Evolutionary conservation across 345 rosid genomes (phyloP), one percentile per base, ranked within the genome.

Genomic region (Salix caprea): DNA sequence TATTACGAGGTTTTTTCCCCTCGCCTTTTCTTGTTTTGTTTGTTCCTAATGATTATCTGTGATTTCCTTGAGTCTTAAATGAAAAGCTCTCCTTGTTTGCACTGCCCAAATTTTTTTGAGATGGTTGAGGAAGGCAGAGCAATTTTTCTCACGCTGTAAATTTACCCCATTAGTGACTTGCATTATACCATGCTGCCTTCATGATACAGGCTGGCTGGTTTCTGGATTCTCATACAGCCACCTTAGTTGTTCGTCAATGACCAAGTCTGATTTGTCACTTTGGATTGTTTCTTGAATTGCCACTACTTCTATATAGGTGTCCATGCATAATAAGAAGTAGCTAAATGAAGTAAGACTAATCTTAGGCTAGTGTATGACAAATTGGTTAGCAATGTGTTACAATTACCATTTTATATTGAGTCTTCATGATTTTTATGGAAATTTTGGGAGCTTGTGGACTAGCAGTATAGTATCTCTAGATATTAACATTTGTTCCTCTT

Each of bases 1-100:
- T 79, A 67, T 72, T 96, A 96, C 56, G 99, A 96, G 98, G 99
- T 96, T 83, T 79, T 36, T 76, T 64, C 73, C 80, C 34, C 75
- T 58, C 65, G 6, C 60, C 67, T 56, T 36, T 48, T 62, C 26
- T 21, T 71, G 60, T 46, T 71, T 10, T 72, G 2, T 37, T n/a
- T 72, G 58, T 65, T 30, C 0, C 28, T 23, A 23, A 24, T n/a
- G 64, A 58, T n/a, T 58, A 23, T 19, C 21, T 19, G 64, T 9
- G 62, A 23, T 58, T 58, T 58, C 64, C 24, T 23, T 3, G 23
- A 58, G 28, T 23, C 64, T 23, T 58, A 23, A 58, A 8, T 58
- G 24, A 58, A 58, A 58, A 23, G 28, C 64, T 23, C 23, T 9
- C 24, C 15, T n/a, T 10, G 28, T n/a, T 56, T 56, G 61, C 26